Evolutionary conservation across 768 basidiomycete species (phyloP).

Genomic region (Suillus sp.): DNA sequence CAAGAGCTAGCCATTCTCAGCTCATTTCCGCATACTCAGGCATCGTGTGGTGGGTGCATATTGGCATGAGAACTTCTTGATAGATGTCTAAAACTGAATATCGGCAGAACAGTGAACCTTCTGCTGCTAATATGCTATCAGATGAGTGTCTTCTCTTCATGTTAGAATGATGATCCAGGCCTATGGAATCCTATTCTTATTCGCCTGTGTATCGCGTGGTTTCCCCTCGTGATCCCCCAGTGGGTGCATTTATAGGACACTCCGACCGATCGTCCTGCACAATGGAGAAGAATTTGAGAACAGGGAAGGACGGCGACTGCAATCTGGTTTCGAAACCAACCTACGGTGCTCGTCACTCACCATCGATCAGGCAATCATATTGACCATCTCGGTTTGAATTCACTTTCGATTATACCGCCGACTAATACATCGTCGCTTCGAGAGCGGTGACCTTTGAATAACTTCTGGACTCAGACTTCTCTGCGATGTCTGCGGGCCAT

Average conservation of each 20-base stretch:
- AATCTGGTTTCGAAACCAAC: not conserved
- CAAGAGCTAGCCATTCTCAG: not conserved
- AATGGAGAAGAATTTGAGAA: not conserved
- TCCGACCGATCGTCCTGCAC: not conserved
- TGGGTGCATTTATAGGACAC: not conserved
- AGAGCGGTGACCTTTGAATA: not conserved
- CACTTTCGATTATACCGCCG: not conserved
- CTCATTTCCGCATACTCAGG: slow-evolving; percentile 1
- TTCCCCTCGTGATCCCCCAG: not conserved
- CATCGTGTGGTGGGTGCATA: not conserved
- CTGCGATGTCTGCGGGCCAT: slow-evolving; percentile 4
- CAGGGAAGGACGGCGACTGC: slow-evolving; percentile 3
- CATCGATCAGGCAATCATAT: not conserved
- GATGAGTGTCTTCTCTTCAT: not conserved
- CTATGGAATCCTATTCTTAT: not conserved
- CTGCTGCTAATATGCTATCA: not conserved
- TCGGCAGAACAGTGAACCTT: not conserved
- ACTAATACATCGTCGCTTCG: slow-evolving; percentile 2
- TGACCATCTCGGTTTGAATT: not conserved
- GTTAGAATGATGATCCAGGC: not conserved
- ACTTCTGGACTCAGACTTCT: not conserved
- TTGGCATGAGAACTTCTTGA: not conserved
- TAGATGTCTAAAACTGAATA: not conserved
- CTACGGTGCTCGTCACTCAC: not conserved
- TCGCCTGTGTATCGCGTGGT: not conserved